These are phyloP conservation scores for Incumbomyces delicatus DNA, from an alignment of 2,329 filamentous ascomycete genomes.

Conservation along the genomic window DNA sequence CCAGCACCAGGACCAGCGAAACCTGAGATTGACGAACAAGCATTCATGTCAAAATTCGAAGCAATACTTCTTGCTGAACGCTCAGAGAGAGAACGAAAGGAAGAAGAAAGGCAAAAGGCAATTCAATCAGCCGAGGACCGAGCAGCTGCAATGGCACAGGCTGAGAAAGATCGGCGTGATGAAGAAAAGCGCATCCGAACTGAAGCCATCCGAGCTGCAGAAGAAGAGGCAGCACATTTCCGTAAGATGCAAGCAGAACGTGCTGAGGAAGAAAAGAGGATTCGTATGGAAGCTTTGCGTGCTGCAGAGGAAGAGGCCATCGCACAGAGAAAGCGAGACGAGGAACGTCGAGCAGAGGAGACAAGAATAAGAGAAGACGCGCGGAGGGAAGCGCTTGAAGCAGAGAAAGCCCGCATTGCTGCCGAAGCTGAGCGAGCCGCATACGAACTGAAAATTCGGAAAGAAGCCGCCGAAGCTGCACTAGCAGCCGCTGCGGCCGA, in stretches of 20 bases:
- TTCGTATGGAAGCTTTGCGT: slow-evolving; percentile 23
- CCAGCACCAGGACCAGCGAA: slow-evolving; percentile 8
- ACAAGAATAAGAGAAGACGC: slow-evolving; percentile 25
- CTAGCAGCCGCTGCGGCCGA: slow-evolving; percentile 28
- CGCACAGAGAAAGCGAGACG: slow-evolving; percentile 42
- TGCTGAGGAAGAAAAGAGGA: slow-evolving; percentile 25
- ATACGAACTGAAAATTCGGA: slow-evolving; percentile 18
- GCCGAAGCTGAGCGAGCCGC: slow-evolving; percentile 19
- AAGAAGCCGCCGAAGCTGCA: slow-evolving; percentile 22
- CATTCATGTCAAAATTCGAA: slow-evolving; percentile 2
- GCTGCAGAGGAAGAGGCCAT: slow-evolving; percentile 16
- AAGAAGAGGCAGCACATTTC: slow-evolving; percentile 25
- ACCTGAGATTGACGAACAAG: slow-evolving; percentile 9
- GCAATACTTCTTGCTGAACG: slow-evolving; percentile 4
- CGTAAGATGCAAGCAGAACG: slow-evolving; percentile 40
- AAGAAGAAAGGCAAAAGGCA: slow-evolving; percentile 12
- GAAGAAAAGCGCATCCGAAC: slow-evolving; percentile 24
- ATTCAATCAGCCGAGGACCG: slow-evolving; percentile 45
- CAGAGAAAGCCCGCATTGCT: slow-evolving; percentile 9
- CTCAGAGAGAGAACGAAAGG: slow-evolving; percentile 1
- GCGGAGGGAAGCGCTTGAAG: slow-evolving; percentile 3
- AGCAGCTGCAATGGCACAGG: slow-evolving; percentile 33
- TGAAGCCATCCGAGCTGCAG: slow-evolving; percentile 21
- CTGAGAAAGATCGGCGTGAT: slow-evolving; percentile 2
- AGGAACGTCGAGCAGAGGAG: slow-evolving; percentile 26